These are phyloP conservation scores for Colletotrichum somersetense DNA, from an alignment of 2,329 filamentous ascomycete species.

Conservation along the genomic window DNA sequence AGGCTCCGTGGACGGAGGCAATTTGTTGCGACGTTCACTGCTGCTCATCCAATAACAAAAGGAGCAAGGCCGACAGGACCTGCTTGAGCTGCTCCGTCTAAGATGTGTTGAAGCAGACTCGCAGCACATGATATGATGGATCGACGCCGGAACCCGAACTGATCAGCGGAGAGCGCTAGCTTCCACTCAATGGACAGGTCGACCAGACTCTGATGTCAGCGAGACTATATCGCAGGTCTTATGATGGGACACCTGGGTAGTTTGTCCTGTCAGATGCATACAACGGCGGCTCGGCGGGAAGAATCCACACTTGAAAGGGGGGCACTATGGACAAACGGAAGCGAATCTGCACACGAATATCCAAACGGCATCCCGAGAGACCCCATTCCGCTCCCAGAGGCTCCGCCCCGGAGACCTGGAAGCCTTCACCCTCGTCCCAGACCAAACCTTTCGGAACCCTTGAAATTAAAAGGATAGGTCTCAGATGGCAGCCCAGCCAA, in stretches of 20 bases:
- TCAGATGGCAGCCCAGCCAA: neutral
- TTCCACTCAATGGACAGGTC: no score
- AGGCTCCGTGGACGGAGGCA: neutral
- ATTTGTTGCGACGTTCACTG: neutral
- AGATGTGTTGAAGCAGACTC: neutral
- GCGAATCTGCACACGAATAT: neutral
- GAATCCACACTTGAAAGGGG: neutral
- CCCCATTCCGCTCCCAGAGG: neutral
- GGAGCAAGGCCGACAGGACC: neutral
- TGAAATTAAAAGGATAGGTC: neutral
- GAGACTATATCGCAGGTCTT: neutral
- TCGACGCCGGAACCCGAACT: neutral
- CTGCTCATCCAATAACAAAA: neutral
- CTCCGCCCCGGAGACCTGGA: neutral
- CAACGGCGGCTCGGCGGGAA: neutral
- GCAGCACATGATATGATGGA: neutral
- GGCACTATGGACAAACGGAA: neutral
- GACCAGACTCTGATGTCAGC: neutral
- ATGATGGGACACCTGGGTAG: neutral
- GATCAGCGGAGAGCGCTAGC: neutral
- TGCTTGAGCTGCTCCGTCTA: neutral
- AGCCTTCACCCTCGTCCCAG: neutral
- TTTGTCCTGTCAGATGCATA: neutral
- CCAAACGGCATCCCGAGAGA: neutral
- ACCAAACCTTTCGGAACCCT: no score